A percentile compares a stretch with the other conserved stretches of the same genome.
Evolutionary conservation across 2,329 filamentous ascomycete species (phyloP).

Genomic region (Rhynchosporium secalis): DNA sequence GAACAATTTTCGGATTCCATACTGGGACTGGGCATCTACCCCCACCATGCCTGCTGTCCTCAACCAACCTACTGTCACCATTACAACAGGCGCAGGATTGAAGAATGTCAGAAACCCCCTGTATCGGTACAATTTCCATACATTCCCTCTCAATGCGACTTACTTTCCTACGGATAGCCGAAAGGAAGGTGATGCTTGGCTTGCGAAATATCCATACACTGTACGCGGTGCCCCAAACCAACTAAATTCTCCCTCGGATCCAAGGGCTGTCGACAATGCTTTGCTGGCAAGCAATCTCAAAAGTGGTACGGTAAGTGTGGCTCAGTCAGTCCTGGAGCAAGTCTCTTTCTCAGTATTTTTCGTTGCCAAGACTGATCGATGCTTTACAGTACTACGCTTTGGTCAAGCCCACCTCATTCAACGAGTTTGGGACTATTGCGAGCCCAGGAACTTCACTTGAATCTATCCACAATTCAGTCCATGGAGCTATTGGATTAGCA

Average conservation of each 20-base stretch:
- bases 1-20: constrained; percentile 46
- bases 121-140: constrained; percentile 51
- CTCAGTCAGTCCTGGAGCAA: background rate
- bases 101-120: constrained; percentile 51
- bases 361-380: background rate
- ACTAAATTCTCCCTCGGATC: constrained; percentile 22
- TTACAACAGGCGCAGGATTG: constrained; percentile 34
- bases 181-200: constrained; percentile 35
- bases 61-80: constrained; percentile 37
- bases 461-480: constrained; percentile 47
- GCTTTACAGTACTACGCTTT: constrained; percentile 46
- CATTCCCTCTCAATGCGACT: constrained; percentile 39
- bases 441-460: constrained; percentile 43
- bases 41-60: constrained; percentile 46
- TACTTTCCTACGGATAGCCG: constrained; percentile 39
- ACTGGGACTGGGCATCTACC: constrained; percentile 50
- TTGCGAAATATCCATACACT: constrained; percentile 42
- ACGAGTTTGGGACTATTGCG: constrained; percentile 46
- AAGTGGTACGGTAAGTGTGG: constrained; percentile 33
- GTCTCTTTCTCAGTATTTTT: background rate
- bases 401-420: constrained; percentile 39
- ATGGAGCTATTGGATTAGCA: constrained; percentile 43
- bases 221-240: constrained; percentile 27
- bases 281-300: constrained; percentile 23
- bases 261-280: constrained; percentile 24